Evolutionary conservation across 257 asterid species (phyloP).

Genomic region (Marsdenia floribunda): DNA sequence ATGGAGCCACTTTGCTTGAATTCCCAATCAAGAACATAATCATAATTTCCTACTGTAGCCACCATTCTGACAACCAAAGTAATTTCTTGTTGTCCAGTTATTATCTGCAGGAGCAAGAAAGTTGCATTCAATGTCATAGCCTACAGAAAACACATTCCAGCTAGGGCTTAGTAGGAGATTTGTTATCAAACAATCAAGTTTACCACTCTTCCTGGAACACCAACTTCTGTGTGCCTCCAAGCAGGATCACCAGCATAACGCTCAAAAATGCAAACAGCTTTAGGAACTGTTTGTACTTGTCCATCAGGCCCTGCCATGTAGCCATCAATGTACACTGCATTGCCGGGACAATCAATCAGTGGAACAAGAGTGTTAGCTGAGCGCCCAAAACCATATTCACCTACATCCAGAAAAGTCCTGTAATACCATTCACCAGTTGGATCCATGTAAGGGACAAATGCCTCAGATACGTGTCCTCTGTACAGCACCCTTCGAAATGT

Average conservation of each 20-base stretch:
- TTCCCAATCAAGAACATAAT: conserved; percentile 76
- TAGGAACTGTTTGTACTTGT: conserved; percentile 26
- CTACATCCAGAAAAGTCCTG: conserved; percentile 66
- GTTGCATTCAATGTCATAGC: neutral
- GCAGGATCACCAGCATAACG: conserved; percentile 43
- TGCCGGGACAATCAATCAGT: conserved; percentile 48
- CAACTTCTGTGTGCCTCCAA: conserved; percentile 77
- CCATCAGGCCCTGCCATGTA: conserved; percentile 58
- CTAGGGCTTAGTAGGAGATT: neutral
- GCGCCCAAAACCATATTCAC: conserved; percentile 75
- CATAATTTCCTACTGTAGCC: conserved; percentile 61
- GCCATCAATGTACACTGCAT: conserved; percentile 55
- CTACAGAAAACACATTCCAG: neutral
- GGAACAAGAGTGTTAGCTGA: conserved; percentile 55
- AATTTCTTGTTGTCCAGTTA: conserved; percentile 45
- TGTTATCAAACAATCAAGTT: neutral
- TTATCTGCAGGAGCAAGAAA: conserved; percentile 21
- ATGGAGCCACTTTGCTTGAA: conserved; percentile 50
- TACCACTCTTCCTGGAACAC: conserved; percentile 61
- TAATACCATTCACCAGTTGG: conserved; percentile 61
- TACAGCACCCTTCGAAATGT: conserved; percentile 50
- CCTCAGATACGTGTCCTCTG: conserved; percentile 67
- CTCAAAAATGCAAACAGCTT: conserved; percentile 58
- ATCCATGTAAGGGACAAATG: conserved; percentile 82
- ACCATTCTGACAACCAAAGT: conserved; percentile 72